phyloP scores from a whole-genome alignment of 2,329 filamentous ascomycete genomes.

The Lomentospora prolificans region DNA sequence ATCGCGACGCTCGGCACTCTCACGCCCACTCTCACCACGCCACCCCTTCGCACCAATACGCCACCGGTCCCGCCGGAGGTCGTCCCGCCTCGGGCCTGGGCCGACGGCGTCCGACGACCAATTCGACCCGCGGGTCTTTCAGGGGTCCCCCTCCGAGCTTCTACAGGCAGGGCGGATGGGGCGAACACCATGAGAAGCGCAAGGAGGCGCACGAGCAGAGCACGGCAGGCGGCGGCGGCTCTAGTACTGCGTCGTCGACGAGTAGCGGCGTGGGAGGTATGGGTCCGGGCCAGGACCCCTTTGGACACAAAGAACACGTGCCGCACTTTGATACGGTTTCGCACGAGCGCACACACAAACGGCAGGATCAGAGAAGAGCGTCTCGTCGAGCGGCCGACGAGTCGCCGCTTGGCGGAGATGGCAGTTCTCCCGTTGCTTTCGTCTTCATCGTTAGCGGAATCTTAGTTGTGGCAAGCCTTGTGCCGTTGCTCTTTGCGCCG shows the following conservation, averaged over 20 bases:
- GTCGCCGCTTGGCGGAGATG: not conserved
- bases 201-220: slow-evolving; percentile 36
- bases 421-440: slow-evolving; percentile 1
- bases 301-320: slow-evolving; percentile 40
- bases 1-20: slow-evolving; percentile 49
- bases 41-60: slow-evolving; percentile 43
- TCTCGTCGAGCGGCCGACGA: slow-evolving; percentile 6
- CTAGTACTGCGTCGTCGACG: slow-evolving; percentile 4
- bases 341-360: slow-evolving; percentile 65
- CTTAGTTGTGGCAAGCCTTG: slow-evolving; percentile 5
- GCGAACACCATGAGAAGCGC: slow-evolving; percentile 50
- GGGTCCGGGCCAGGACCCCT: slow-evolving; percentile 46
- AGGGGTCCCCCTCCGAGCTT: slow-evolving; percentile 83
- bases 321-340: slow-evolving; percentile 64
- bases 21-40: slow-evolving; percentile 19
- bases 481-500: slow-evolving; percentile 3
- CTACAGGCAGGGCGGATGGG: slow-evolving; percentile 74
- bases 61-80: slow-evolving; percentile 54
- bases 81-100: slow-evolving; percentile 75
- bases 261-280: slow-evolving; percentile 36
- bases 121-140: slow-evolving; percentile 54
- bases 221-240: slow-evolving; percentile 17
- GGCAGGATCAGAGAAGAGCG: slow-evolving; percentile 41
- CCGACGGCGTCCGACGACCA: slow-evolving; percentile 34
- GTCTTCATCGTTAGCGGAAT: slow-evolving; percentile 8